Base-by-base conservation (phyloP, 2,329 filamentous ascomycete species). In the Hypoxylon sp. region DNA sequence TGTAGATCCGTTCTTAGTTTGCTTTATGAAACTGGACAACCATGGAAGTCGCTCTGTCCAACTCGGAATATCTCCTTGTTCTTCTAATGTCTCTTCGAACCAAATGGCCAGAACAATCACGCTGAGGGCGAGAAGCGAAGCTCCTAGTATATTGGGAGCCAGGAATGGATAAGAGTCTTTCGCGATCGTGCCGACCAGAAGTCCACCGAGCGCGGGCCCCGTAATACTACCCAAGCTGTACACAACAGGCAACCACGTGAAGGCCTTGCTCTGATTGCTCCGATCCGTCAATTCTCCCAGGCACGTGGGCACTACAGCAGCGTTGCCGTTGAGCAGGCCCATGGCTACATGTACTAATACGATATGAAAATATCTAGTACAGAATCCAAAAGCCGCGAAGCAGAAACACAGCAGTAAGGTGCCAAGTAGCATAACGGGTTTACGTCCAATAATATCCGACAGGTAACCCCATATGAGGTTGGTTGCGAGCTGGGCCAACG, bases 141-240 rank as follows among this genome's bases (percentile, higher is more conserved):
- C 92, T 0, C 91, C 89, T 20, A 96, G 82, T 0, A 98, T 75
- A 71, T 98, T 99, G 0, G 96, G 95, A 0, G 87, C 85, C 3
- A 97, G 82, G 72, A 96, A 99, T 0, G 96, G 96, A 76, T 93
- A 95, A 1, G 83, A 82, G 49, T 87, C 86, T 1, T 78, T 76
- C 4, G 86, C 85, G 26, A 87, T 75, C 48, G 83, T 84, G 45
- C 89, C 87, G 0, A 97, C 91, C 57, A 98, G 80, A 40, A 97
- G 77, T 0, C 96, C 96, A 12, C 96, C 96, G n/a, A 98, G 80
- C 1, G 96, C 89, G 0, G 96, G 96, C 0, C 96, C 96, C 0
- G 94, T 96, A 65, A 99, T 97, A 44, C 92, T 93, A 16, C 96
- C 96, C 32, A 99, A 83, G 3, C 95, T 95, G 78, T 99, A 99